phyloP scores from a whole-genome alignment of 2,329 filamentous ascomycete species.

The Calonectria leucothoes region DNA sequence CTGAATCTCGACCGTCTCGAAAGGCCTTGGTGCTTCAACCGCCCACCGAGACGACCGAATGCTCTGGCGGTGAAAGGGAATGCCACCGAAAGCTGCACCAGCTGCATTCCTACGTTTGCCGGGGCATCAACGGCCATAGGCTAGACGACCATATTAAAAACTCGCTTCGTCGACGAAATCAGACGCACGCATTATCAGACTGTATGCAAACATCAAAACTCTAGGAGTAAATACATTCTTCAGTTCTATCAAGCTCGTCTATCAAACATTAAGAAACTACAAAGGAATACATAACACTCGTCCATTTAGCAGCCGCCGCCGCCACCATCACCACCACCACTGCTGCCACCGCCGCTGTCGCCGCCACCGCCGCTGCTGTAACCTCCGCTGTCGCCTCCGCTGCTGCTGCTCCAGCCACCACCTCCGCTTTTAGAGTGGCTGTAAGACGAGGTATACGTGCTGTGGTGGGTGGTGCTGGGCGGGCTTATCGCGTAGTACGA shows the following conservation, averaged over 20 bases:
- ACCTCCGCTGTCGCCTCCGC: not conserved
- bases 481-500: not conserved
- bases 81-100: too few species aligned
- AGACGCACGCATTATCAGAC: too few species aligned
- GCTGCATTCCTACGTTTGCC: too few species aligned
- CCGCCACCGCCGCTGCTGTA: not conserved
- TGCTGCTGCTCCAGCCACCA: not conserved
- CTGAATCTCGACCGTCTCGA: too few species aligned
- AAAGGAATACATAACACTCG: not conserved
- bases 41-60: too few species aligned
- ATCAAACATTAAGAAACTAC: not conserved
- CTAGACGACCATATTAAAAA: too few species aligned
- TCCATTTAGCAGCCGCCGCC: not conserved
- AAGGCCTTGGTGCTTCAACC: too few species aligned
- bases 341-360: not conserved
- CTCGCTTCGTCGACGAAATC: too few species aligned
- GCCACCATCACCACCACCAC: not conserved
- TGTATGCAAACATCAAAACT: too few species aligned
- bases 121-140: too few species aligned
- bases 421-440: not conserved
- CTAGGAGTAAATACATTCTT: too few species aligned
- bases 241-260: not conserved
- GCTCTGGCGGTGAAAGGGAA: too few species aligned
- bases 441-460: not conserved
- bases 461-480: not conserved